Conservation (phyloP, 257 asterid genomes). For the Fraxinus cuspidata region DNA sequence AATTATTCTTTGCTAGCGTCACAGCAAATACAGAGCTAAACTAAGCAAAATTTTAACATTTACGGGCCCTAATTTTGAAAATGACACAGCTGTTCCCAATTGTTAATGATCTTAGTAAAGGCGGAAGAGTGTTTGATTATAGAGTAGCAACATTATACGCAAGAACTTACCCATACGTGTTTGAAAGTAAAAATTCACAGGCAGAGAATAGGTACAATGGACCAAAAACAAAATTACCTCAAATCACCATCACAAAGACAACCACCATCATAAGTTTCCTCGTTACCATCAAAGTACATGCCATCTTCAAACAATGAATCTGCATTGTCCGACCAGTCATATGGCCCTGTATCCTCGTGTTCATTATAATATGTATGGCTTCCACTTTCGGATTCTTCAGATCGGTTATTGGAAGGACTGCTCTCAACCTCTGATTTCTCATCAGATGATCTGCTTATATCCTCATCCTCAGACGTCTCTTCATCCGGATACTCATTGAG, state of each 20-base stretch:
- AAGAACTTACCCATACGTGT: not conserved
- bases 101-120: too few relatives aligned
- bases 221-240: slow-evolving; percentile 17
- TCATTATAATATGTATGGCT: slow-evolving; percentile 25
- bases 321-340: slow-evolving; percentile 37
- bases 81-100: not conserved
- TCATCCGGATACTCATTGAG: slow-evolving; percentile 88
- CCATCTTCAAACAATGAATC: slow-evolving; percentile 33
- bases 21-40: not conserved
- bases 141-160: not conserved
- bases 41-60: too few relatives aligned
- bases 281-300: slow-evolving; percentile 26
- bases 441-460: slow-evolving; percentile 38
- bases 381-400: slow-evolving; percentile 36
- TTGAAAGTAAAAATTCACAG: slow-evolving; percentile 3
- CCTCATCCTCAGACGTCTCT: slow-evolving; percentile 54
- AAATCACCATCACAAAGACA: slow-evolving; percentile 30
- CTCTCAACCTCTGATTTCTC: slow-evolving; percentile 52
- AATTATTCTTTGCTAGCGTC: not conserved
- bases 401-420: slow-evolving; percentile 35
- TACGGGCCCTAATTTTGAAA: not conserved
- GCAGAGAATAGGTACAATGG: not conserved
- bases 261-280: slow-evolving; percentile 6
- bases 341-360: slow-evolving; percentile 16
- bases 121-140: not conserved